Conservation (phyloP, 2,329 filamentous ascomycete genomes). For the Simplicillium aogashimaense region DNA sequence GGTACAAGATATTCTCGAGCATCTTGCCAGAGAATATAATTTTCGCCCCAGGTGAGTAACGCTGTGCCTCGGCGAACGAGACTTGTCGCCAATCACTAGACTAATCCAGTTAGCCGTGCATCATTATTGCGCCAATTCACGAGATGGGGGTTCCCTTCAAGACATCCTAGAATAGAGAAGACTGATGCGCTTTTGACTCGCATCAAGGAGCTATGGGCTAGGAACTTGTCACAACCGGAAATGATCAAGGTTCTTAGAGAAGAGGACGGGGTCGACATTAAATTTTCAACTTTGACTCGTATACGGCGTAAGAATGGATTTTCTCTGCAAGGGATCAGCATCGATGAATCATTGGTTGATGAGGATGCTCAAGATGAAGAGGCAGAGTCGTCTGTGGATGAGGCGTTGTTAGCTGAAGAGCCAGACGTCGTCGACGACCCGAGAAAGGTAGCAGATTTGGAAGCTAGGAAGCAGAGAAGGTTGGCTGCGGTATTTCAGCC, state of each 20-base stretch:
- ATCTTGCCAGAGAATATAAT: no score
- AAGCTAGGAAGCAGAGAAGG: constrained; percentile 37
- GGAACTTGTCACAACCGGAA: constrained; percentile 60
- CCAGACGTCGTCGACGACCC: constrained; percentile 4
- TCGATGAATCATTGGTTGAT: background rate
- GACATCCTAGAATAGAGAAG: constrained; percentile 63
- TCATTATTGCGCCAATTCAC: constrained; percentile 46
- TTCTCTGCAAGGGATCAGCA: background rate
- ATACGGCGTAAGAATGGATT: constrained; percentile 32
- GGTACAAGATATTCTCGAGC: no score
- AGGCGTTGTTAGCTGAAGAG: constrained; percentile 5
- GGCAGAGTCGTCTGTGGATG: constrained; percentile 7
- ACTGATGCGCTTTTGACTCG: constrained; percentile 57
- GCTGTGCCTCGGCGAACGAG: no score
- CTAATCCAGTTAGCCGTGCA: no score
- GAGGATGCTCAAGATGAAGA: constrained; percentile 4
- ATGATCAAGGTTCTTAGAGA: constrained; percentile 62
- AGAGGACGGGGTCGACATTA: constrained; percentile 63
- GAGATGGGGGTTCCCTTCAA: constrained; percentile 69
- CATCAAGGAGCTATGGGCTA: constrained; percentile 69
- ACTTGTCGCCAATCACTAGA: no score
- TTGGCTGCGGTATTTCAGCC: constrained; percentile 55
- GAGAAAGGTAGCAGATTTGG: background rate
- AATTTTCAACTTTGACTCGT: constrained; percentile 59
- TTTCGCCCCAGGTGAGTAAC: no score